Conservation (phyloP, 73 alveolate species). For the Paramecium octaurelia region DNA sequence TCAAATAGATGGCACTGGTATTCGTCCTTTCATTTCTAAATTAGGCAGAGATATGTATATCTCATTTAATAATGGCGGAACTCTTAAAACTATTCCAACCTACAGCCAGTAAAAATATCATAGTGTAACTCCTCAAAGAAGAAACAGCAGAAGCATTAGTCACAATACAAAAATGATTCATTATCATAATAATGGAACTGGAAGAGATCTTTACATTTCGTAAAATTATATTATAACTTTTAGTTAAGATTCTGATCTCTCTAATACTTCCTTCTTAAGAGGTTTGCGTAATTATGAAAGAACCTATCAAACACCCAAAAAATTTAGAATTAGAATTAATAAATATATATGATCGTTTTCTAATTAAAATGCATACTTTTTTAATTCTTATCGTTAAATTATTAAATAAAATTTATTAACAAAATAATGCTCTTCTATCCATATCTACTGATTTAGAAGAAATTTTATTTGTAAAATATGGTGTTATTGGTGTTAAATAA, state of each 20-base stretch:
- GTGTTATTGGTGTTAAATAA: too few species aligned
- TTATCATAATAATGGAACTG: slow-evolving; percentile 21
- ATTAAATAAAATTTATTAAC: neutral
- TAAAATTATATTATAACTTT: neutral
- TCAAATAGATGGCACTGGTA: neutral
- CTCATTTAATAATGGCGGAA: neutral
- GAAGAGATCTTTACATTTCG: neutral
- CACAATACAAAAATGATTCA: neutral
- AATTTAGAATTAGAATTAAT: neutral
- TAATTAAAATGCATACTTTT: neutral
- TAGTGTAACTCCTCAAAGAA: neutral
- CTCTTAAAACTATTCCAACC: neutral
- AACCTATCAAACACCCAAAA: neutral
- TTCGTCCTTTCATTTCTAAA: neutral
- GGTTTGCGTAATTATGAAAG: neutral
- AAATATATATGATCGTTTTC: neutral
- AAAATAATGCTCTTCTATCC: neutral
- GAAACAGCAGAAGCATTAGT: neutral
- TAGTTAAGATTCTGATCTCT: neutral
- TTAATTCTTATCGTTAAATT: neutral
- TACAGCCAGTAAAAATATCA: neutral
- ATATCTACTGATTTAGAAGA: neutral
- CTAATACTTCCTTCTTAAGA: neutral
- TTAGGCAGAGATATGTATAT: neutral
- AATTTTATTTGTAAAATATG: too few species aligned